These are phyloP conservation scores for Ophiorrhiza pumila DNA, from an alignment of 257 asterid genomes.

Conservation along the genomic window DNA sequence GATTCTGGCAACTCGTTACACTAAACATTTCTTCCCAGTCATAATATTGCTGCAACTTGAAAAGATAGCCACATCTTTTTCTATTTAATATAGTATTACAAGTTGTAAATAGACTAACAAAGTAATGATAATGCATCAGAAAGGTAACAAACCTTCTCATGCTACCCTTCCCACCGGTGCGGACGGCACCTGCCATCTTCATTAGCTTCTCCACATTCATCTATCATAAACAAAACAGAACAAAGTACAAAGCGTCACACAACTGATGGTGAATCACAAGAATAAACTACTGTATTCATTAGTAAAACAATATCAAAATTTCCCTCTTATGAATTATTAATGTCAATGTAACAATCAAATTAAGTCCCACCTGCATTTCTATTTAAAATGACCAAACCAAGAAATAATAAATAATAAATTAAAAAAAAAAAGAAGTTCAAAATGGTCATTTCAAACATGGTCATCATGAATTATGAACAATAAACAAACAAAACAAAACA, in stretches of 20 bases:
- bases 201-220: conserved; percentile 75
- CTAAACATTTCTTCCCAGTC: neutral
- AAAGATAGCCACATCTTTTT: too few species aligned
- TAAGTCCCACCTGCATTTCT: neutral
- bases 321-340: neutral
- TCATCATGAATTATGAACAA: neutral
- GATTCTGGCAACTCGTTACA: neutral
- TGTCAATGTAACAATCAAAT: neutral
- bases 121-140: neutral
- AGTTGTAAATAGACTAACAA: neutral
- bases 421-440: neutral
- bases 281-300: neutral
- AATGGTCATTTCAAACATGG: too few species aligned
- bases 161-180: conserved; percentile 80
- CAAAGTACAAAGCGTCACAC: neutral
- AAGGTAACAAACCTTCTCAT: conserved; percentile 51
- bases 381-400: neutral
- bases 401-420: neutral
- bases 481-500: neutral
- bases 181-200: conserved; percentile 79
- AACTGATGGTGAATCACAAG: neutral
- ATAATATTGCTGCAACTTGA: neutral
- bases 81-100: neutral
- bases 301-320: too few species aligned
- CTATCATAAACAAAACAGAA: conserved; percentile 23